Evolutionary conservation across 495 filamentous ascomycete species (phyloP), one percentile per base, ranked within the genome.

Genomic region (Pyrenula massariospora): DNA sequence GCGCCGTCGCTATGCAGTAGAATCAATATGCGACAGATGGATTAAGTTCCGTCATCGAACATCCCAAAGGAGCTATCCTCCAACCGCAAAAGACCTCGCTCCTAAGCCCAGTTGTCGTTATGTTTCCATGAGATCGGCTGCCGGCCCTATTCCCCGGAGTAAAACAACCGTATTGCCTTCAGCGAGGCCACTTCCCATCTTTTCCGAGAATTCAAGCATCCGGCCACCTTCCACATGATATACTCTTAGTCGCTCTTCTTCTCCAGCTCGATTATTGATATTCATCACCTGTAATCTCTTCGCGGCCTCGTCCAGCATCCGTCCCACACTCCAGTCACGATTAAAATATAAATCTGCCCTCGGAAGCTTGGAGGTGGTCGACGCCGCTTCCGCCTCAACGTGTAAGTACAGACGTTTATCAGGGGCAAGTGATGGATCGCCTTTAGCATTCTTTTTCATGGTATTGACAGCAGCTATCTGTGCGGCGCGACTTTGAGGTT

Each of bases 211-310:
- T 52, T 86, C 87, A 59, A 98, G 65, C 57, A 97, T 72, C 56
- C 88, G 71, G 0, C 94, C 94, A 0, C 84, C 85, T 65, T 97
- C 93, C 0, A 96, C 87, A 68, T 97, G 92, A 57, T 93, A 98
- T 1, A 98, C 80, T 42, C 92, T 68, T 59, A 98, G 63, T 64
- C 82, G 81, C 25, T 87, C 85, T 69, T 86, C 83, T 73, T 95
- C 89, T 24, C 77, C 81, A 20, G 76, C 84, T 56, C 88, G 78
- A 66, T 96, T 96, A 64, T 96, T 96, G 58, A 94, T 61, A 67
- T 96, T 96, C 70, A 88, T 77, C 42, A 96, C 83, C 65, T 87
- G 84, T 57, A 96, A 66, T 59, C 79, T 82, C 72, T 79, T 82
- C 12, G 94, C 92, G 51, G 89, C 94, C 31, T 87, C 85, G 66